These are phyloP conservation scores for Canavalia ensiformis DNA, from an alignment of 306 rosid genomes.

Conservation along the genomic window DNA sequence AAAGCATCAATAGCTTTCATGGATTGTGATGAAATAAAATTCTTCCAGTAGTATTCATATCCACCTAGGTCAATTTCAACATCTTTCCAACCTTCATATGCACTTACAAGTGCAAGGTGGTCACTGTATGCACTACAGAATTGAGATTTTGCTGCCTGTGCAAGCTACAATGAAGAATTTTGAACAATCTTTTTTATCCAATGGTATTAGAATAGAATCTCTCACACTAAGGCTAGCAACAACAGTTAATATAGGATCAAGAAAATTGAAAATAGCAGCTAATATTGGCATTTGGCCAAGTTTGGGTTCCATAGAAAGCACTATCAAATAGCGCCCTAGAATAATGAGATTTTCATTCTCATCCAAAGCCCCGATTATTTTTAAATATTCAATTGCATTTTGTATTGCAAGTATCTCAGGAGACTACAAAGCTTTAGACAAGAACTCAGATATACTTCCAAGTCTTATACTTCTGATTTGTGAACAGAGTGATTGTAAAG, in stretches of 20 bases:
- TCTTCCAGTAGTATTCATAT: slow-evolving; percentile 95
- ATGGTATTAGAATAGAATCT: slow-evolving; percentile 89
- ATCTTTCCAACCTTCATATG: slow-evolving; percentile 87
- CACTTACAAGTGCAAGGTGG: slow-evolving; percentile 90
- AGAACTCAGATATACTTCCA: slow-evolving; percentile 91
- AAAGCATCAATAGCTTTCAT: slow-evolving; percentile 97
- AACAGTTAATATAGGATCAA: slow-evolving; percentile 91
- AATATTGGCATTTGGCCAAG: slow-evolving; percentile 94
- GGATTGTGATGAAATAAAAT: slow-evolving; percentile 85
- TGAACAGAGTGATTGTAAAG: slow-evolving; percentile 93
- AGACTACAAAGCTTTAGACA: slow-evolving; percentile 95
- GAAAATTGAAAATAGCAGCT: slow-evolving; percentile 87
- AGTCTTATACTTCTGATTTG: slow-evolving; percentile 96
- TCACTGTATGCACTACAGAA: slow-evolving; percentile 84
- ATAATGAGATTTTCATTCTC: slow-evolving; percentile 83
- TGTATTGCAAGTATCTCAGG: slow-evolving; percentile 92
- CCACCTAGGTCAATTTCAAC: slow-evolving; percentile 84
- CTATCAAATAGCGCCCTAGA: slow-evolving; percentile 78
- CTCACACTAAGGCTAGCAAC: slow-evolving; percentile 97
- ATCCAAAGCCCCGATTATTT: slow-evolving; percentile 89
- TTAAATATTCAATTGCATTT: slow-evolving; percentile 91
- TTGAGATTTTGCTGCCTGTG: slow-evolving; percentile 91
- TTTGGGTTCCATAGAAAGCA: slow-evolving; percentile 99
- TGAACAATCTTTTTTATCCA: slow-evolving; percentile 77
- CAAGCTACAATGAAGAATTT: slow-evolving; percentile 71